Evolutionary conservation across 495 filamentous ascomycete species (phyloP).

Genomic region (Penicillium turbatum): DNA sequence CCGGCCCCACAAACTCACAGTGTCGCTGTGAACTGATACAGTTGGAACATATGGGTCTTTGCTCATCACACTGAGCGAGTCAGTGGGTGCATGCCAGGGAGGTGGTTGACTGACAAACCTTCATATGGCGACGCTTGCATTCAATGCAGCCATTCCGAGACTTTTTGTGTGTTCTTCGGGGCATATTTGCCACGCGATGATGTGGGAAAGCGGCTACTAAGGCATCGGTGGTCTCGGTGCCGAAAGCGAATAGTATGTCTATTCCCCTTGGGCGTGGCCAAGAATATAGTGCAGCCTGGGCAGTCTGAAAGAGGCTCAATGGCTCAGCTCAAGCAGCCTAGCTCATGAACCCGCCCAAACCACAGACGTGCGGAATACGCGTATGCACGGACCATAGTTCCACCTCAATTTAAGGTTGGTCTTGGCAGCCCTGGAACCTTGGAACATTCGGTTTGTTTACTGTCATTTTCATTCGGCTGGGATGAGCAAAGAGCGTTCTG

Average conservation of each 20-base stretch:
- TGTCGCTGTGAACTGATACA: slow-evolving; percentile 28
- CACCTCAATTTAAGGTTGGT: background rate
- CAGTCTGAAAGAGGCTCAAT: background rate
- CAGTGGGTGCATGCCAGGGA: background rate
- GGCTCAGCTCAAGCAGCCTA: too few species aligned
- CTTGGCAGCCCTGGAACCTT: background rate
- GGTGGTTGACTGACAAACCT: slow-evolving; percentile 18
- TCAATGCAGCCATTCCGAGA: slow-evolving; percentile 36
- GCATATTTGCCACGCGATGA: slow-evolving; percentile 20
- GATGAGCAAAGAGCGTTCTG: too few species aligned
- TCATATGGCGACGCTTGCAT: slow-evolving; percentile 39
- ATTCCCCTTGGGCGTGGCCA: background rate
- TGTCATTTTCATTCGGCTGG: too few species aligned
- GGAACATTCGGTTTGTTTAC: too few species aligned
- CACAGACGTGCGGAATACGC: slow-evolving; percentile 1
- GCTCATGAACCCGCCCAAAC: too few species aligned
- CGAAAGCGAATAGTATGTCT: slow-evolving; percentile 1
- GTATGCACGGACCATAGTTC: slow-evolving; percentile 12
- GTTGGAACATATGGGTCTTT: slow-evolving; percentile 32
- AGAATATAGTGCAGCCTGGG: background rate
- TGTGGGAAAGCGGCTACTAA: background rate
- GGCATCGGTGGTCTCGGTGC: background rate
- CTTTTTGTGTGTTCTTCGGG: slow-evolving; percentile 34
- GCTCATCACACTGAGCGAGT: slow-evolving; percentile 34
- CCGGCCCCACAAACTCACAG: slow-evolving; percentile 16